A percentile compares a stretch with the other conserved stretches of the same genome.
phyloP scores from a whole-genome alignment of 306 rosid species.

The Corylus heterophylla region DNA sequence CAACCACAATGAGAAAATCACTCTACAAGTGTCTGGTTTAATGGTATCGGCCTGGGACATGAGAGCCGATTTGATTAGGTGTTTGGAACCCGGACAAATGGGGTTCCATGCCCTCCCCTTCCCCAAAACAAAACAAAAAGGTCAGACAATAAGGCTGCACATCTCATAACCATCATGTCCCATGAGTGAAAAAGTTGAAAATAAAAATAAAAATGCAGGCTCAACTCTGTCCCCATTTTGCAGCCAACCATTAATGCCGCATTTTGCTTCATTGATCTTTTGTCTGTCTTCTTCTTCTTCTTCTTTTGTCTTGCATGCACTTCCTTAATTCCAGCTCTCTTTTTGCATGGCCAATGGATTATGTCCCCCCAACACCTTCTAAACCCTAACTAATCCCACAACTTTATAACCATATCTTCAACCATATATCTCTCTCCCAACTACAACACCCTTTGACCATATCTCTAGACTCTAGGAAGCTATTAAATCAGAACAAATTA shows the following conservation, averaged over 20 bases:
- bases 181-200: neutral
- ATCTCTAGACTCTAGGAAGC: conserved; percentile 17
- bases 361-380: conserved; percentile 34
- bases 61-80: too few species aligned
- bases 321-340: conserved; percentile 30
- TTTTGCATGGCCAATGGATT: conserved; percentile 33
- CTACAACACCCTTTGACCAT: conserved; percentile 29
- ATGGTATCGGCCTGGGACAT: too few species aligned
- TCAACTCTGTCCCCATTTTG: neutral
- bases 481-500: conserved; percentile 4
- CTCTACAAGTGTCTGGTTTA: too few species aligned
- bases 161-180: neutral
- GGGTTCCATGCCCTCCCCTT: too few species aligned
- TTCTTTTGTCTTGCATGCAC: conserved; percentile 61
- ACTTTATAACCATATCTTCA: conserved; percentile 27
- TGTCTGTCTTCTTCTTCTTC: too few species aligned
- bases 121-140: too few species aligned
- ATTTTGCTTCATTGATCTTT: neutral
- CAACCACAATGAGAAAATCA: neutral
- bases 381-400: conserved; percentile 19
- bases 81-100: too few species aligned
- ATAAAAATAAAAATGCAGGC: neutral
- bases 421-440: conserved; percentile 26
- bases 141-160: neutral
- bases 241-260: neutral